Conservation (phyloP, 164 flowering plant genomes). For the Euptelea pleiosperma region DNA sequence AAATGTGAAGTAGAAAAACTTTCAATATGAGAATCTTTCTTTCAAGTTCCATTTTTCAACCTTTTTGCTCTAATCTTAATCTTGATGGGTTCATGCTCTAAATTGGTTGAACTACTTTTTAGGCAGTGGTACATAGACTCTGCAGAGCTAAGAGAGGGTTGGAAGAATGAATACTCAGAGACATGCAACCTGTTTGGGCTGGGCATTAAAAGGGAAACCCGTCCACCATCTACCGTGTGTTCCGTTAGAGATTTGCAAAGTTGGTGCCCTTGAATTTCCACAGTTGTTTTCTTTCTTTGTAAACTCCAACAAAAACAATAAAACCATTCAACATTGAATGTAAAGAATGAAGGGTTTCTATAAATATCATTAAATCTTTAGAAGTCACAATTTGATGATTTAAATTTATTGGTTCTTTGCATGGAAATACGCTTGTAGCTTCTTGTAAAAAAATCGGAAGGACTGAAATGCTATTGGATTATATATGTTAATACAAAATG, state of each 20-base stretch:
- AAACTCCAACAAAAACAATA: neutral
- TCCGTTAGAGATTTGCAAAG: slow-evolving; percentile 31
- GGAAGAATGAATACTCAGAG: slow-evolving; percentile 32
- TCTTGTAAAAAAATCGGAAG: neutral
- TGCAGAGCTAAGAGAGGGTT: slow-evolving; percentile 28
- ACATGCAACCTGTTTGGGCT: slow-evolving; percentile 20
- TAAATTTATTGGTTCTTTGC: neutral
- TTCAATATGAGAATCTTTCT: neutral
- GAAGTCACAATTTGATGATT: slow-evolving; percentile 1
- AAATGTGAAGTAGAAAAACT: no score
- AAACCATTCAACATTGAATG: neutral
- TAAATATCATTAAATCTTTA: slow-evolving; percentile 5
- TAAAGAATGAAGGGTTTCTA: neutral
- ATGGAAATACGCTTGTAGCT: neutral
- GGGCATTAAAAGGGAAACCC: slow-evolving; percentile 24
- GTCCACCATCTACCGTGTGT: slow-evolving; percentile 24
- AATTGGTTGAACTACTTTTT: slow-evolving; percentile 10
- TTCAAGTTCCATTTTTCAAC: neutral
- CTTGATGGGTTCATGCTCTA: neutral
- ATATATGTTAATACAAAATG: no score
- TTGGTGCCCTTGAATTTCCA: slow-evolving; percentile 24
- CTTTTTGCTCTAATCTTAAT: neutral
- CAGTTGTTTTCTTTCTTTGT: neutral
- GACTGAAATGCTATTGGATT: no score
- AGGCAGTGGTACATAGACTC: slow-evolving; percentile 29